Evolutionary conservation across 2,329 filamentous ascomycete species (phyloP).

Genomic region (Beauveria australis): DNA sequence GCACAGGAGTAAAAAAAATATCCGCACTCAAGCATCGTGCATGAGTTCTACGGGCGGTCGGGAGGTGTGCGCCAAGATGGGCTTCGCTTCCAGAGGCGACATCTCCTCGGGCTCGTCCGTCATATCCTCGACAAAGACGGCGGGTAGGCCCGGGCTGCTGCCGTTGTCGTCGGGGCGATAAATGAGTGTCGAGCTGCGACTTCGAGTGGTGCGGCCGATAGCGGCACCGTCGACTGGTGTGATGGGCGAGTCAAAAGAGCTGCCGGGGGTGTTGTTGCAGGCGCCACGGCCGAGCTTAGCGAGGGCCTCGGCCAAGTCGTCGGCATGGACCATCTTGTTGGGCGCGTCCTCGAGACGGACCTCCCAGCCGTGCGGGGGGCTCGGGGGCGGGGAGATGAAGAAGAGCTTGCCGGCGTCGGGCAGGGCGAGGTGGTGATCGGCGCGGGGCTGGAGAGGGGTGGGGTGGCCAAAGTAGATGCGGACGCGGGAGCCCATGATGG

Average conservation of each 20-base stretch:
- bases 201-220: slow-evolving; percentile 31
- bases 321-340: slow-evolving; percentile 61
- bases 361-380: slow-evolving; percentile 62
- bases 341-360: slow-evolving; percentile 59
- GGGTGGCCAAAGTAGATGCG: slow-evolving; percentile 61
- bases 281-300: slow-evolving; percentile 49
- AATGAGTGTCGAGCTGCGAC: slow-evolving; percentile 57
- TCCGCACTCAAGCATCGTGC: slow-evolving; percentile 27
- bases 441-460: slow-evolving; percentile 46
- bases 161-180: slow-evolving; percentile 53
- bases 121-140: slow-evolving; percentile 60
- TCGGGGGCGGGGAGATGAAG: slow-evolving; percentile 64
- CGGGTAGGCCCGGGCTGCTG: slow-evolving; percentile 48
- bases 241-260: slow-evolving; percentile 24
- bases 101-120: slow-evolving; percentile 45
- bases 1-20: background rate
- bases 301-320: slow-evolving; percentile 59
- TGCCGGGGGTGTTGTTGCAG: slow-evolving; percentile 3
- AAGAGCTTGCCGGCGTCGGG: slow-evolving; percentile 64
- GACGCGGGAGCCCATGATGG: slow-evolving; percentile 60
- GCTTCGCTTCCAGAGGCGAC: slow-evolving; percentile 35
- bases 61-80: slow-evolving; percentile 51
- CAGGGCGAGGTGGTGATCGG: slow-evolving; percentile 56
- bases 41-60: slow-evolving; percentile 60
- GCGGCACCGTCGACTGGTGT: slow-evolving; percentile 31